These are phyloP conservation scores for Peronosclerospora sorghi DNA, from an alignment of 352 stramenopile species.

Conservation along the genomic window DNA sequence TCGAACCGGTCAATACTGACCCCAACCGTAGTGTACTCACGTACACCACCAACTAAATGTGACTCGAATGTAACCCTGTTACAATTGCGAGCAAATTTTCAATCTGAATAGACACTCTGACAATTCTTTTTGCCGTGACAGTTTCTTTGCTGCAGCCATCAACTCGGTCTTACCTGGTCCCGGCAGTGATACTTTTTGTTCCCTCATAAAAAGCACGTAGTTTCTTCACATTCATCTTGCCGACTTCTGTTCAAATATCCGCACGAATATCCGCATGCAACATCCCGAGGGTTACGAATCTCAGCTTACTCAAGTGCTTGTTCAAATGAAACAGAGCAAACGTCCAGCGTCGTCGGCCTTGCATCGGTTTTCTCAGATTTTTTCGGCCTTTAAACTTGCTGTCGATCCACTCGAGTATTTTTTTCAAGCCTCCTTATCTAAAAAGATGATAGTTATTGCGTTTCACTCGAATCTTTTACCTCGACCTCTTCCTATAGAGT, in stretches of 20 bases:
- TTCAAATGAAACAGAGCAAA: slow-evolving; percentile 69
- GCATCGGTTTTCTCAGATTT: slow-evolving; percentile 14
- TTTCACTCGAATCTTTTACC: slow-evolving; percentile 17
- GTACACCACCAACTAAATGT: no score
- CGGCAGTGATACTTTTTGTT: slow-evolving; percentile 34
- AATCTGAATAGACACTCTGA: slow-evolving; percentile 37
- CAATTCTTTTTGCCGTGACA: slow-evolving; percentile 66
- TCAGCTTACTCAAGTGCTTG: slow-evolving; percentile 74
- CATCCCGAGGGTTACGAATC: slow-evolving; percentile 74
- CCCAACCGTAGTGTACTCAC: no score
- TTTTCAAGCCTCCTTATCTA: slow-evolving; percentile 16
- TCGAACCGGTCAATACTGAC: no score
- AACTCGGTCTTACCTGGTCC: slow-evolving; percentile 52
- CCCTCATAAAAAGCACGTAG: slow-evolving; percentile 53
- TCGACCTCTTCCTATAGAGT: slow-evolving; percentile 18
- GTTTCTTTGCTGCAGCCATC: slow-evolving; percentile 46
- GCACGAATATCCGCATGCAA: slow-evolving; percentile 63
- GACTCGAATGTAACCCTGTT: no score
- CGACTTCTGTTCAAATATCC: slow-evolving; percentile 72
- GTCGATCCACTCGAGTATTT: slow-evolving; percentile 24
- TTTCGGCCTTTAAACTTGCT: slow-evolving; percentile 8
- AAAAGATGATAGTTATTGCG: slow-evolving; percentile 14
- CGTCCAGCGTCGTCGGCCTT: slow-evolving; percentile 35
- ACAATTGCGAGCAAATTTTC: slow-evolving; percentile 65
- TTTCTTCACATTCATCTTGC: slow-evolving; percentile 81